Conservation (phyloP, 306 rosid species). For the Acacia confusa region DNA sequence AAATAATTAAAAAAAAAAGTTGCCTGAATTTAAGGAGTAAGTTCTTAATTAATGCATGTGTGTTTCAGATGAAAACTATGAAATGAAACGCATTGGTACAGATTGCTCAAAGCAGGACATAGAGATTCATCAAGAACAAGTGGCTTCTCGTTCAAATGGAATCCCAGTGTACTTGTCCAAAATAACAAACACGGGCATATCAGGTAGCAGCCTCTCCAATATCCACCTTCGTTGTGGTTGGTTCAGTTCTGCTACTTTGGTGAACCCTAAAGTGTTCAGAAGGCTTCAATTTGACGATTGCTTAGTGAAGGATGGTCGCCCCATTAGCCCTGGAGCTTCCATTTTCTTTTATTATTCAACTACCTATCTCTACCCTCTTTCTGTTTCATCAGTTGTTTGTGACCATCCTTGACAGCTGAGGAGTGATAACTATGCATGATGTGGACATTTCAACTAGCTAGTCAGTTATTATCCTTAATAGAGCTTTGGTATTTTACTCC, state of each 20-base stretch:
- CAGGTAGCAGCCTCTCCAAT: background rate
- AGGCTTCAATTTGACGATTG: background rate
- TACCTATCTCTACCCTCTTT: background rate
- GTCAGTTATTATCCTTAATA: no score
- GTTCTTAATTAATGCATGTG: background rate
- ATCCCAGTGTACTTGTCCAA: background rate
- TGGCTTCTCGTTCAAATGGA: background rate
- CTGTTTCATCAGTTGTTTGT: background rate
- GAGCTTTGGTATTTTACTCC: background rate
- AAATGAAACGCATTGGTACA: background rate
- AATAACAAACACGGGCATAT: background rate
- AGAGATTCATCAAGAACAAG: background rate
- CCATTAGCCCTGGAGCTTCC: background rate
- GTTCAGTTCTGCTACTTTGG: background rate
- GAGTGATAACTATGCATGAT: no score
- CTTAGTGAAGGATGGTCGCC: background rate
- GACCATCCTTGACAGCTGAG: background rate
- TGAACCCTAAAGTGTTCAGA: background rate
- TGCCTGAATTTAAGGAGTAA: background rate
- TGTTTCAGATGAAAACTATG: background rate
- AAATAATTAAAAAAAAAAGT: background rate
- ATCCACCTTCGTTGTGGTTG: background rate
- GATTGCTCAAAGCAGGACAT: background rate
- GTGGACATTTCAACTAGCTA: no score
- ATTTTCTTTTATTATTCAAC: background rate